Evolutionary conservation across 495 filamentous ascomycete genomes (phyloP).

Genomic region (Penicilliopsis zonata): DNA sequence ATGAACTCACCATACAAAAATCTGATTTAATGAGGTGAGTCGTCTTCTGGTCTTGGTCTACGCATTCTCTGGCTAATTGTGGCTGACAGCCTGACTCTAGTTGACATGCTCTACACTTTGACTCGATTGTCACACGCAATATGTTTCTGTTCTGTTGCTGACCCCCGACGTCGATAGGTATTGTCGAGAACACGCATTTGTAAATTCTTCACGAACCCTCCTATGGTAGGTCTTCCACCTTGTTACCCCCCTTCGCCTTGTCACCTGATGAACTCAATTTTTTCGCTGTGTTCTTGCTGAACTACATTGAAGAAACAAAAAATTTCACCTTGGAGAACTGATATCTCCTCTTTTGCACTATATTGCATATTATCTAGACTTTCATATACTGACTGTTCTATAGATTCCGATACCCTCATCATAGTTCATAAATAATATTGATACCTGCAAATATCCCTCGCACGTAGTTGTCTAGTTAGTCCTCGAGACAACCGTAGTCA

Average conservation of each 20-base stretch:
- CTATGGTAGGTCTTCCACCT: conserved; percentile 15
- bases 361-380: conserved; percentile 1
- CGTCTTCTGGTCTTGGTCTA: neutral
- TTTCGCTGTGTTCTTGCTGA: conserved; percentile 76
- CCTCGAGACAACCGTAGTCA: no score
- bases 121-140: conserved; percentile 13
- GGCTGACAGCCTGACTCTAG: conserved; percentile 29
- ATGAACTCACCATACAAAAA: conserved; percentile 73
- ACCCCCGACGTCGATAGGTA: conserved; percentile 16
- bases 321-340: conserved; percentile 96
- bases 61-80: conserved; percentile 1
- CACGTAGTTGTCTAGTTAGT: no score
- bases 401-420: no score
- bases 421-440: no score
- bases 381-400: no score
- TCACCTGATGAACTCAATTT: conserved; percentile 57
- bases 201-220: conserved; percentile 2
- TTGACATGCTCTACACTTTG: conserved; percentile 23
- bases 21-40: conserved; percentile 99
- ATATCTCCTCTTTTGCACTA: conserved; percentile 24
- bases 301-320: conserved; percentile 59
- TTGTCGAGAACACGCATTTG: neutral
- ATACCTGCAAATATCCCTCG: no score
- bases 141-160: conserved; percentile 17
- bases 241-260: conserved; percentile 2